Percentiles rank a stretch among this genome's conserved stretches.
phyloP scores from a whole-genome alignment of 768 basidiomycete genomes.

The Tricholomella constricta region DNA sequence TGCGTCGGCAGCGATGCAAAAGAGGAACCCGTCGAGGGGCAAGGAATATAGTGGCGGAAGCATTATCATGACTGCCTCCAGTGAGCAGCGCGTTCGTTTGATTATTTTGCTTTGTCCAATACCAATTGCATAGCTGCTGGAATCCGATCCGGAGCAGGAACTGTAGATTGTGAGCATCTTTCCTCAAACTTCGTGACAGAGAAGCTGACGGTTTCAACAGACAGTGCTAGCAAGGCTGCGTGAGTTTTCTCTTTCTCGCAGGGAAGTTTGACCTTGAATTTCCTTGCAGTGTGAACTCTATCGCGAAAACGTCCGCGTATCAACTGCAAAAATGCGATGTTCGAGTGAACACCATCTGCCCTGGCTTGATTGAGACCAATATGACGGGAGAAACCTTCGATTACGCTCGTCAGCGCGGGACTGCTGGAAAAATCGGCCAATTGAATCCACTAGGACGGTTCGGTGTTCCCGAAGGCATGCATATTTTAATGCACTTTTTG shows the following conservation, averaged over 20 bases:
- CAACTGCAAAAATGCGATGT: conserved; percentile 82
- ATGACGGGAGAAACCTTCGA: conserved; percentile 86
- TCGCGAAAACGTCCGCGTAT: conserved; percentile 81
- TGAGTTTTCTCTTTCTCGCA: conserved; percentile 38
- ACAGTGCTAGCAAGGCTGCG: conserved; percentile 94
- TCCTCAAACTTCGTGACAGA: background rate
- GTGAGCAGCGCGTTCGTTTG: conserved; percentile 38
- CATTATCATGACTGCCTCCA: conserved; percentile 85
- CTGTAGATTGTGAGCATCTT: conserved; percentile 68
- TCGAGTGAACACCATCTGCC: conserved; percentile 88
- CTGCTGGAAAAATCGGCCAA: conserved; percentile 75
- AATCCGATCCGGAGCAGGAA: conserved; percentile 77
- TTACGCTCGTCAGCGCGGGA: conserved; percentile 74
- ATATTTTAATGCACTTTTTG: conserved; percentile 1
- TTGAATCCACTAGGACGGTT: conserved; percentile 83
- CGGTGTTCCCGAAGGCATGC: conserved; percentile 76
- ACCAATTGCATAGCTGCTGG: conserved; percentile 65
- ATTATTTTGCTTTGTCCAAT: background rate
- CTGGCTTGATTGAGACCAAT: conserved; percentile 90
- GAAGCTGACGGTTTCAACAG: conserved; percentile 36
- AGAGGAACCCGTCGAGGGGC: conserved; percentile 62
- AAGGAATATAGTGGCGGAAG: conserved; percentile 76
- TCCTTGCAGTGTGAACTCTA: conserved; percentile 72
- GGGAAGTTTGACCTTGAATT: background rate
- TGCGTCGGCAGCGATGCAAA: conserved; percentile 80